phyloP scores from a whole-genome alignment of 2,329 filamentous ascomycete genomes.

The Neopestalotiopsis rosae region DNA sequence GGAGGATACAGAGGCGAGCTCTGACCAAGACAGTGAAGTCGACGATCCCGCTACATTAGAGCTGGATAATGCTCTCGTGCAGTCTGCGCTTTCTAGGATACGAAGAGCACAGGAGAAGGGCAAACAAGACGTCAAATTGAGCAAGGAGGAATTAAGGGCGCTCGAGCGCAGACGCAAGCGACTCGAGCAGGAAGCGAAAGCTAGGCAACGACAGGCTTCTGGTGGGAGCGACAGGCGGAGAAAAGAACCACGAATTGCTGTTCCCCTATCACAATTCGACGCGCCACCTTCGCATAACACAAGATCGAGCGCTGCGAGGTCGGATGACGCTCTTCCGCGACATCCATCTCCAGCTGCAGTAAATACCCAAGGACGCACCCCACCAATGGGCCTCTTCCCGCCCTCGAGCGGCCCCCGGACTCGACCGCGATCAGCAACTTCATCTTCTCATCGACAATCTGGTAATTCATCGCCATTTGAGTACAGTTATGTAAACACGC shows the following conservation, averaged over 20 bases:
- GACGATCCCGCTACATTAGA: conserved; percentile 65
- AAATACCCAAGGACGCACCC: conserved; percentile 42
- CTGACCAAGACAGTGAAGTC: conserved; percentile 55
- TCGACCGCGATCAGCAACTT: conserved; percentile 48
- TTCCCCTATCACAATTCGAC: conserved; percentile 59
- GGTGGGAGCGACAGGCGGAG: conserved; percentile 42
- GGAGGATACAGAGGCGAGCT: conserved; percentile 53
- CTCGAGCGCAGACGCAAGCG: conserved; percentile 72
- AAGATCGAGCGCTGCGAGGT: conserved; percentile 34
- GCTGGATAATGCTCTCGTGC: conserved; percentile 76
- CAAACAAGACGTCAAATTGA: conserved; percentile 80
- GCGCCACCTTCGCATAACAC: conserved; percentile 42
- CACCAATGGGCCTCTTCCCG: conserved; percentile 58
- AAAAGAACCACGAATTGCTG: conserved; percentile 53
- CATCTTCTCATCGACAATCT: conserved; percentile 43
- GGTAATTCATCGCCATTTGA: conserved; percentile 49
- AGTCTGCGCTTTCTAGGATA: conserved; percentile 81
- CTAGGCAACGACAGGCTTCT: conserved; percentile 59
- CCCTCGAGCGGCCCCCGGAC: conserved; percentile 48
- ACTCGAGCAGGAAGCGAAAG: conserved; percentile 54
- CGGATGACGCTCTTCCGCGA: conserved; percentile 43
- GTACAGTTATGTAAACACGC: conserved; percentile 48
- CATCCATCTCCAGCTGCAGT: conserved; percentile 45
- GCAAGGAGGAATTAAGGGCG: conserved; percentile 79
- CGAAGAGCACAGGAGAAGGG: conserved; percentile 77